Conservation (phyloP, 2,329 filamentous ascomycete genomes). For the Lasiodiplodia hormozganensis region DNA sequence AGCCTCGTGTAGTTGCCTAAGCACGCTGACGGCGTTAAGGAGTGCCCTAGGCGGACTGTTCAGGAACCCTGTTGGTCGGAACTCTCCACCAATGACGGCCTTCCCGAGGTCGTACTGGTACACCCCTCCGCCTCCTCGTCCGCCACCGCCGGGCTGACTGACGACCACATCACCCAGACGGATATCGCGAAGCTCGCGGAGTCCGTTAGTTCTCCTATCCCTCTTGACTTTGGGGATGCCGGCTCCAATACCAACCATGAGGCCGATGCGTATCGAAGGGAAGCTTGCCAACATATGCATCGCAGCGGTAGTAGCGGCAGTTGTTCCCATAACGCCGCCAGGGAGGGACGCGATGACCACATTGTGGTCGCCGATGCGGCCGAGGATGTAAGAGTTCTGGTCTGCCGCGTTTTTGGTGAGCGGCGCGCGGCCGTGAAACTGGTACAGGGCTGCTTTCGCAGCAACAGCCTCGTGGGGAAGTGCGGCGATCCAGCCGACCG, state of each 20-base stretch:
- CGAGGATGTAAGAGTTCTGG: conserved; percentile 30
- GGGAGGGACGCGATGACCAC: conserved; percentile 37
- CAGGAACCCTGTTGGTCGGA: neutral
- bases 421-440: neutral
- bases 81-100: neutral
- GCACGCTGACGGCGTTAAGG: neutral
- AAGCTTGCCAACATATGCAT: neutral
- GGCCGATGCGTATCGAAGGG: neutral
- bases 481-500: neutral
- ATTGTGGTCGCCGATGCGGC: conserved; percentile 36
- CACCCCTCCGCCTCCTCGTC: neutral
- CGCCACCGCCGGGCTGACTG: neutral
- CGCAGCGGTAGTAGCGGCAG: conserved; percentile 31
- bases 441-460: neutral
- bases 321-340: conserved; percentile 32
- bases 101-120: neutral
- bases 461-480: neutral
- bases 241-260: neutral
- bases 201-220: neutral
- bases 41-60: neutral
- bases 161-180: neutral
- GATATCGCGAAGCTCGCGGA: neutral
- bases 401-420: conserved; percentile 1
- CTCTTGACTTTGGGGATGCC: neutral
- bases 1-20: neutral